Evolutionary conservation across 1,139 yeast genomes (phyloP), one percentile per base, ranked within the genome.

Genomic region (Scheffersomyces titani): DNA sequence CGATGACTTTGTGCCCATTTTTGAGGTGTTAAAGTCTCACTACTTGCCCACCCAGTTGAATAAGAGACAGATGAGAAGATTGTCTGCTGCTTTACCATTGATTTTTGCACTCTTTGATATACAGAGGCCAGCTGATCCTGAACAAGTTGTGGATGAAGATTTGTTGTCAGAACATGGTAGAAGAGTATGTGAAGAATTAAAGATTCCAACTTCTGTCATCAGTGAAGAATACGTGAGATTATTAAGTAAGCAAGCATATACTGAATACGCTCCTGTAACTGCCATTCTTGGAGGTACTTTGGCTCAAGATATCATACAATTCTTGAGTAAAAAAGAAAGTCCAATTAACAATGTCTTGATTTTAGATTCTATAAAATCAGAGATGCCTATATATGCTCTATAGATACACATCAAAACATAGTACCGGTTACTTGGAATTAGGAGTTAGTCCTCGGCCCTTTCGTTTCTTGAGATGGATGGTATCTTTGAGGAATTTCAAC

Each of bases 271-370:
- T 2, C 97, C 98, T 0, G 87, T 89, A 0, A 87, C 97, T 9
- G 97, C 99, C 0, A 84, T 94, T 1, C 67, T 94, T 9, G 99
- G 99, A 9, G 99, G 99, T 0, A 82, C 91, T 3, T 73, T 94
- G 46, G 91, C 97, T 1, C 99, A 94, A 71, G 98, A 94, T 69
- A 89, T 92, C 9, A 89, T 94, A 51, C 96, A 94, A 71, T 86
- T 82, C 55, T 75, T 94, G 57, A 89, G 96, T 54, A 84, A 84
- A 62, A 86, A 88, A 64, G 93, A 90, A 63, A 81, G 87, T 54
- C 97, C 98, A 1, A 80, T 93, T 49, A 93, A 92, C 67, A 94
- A 96, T 70, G 80, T 90, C 53, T 80, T 90, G 63, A 73, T 94
- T 0, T 80, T 92, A 53, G 97, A 93, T 74, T 93, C 94, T 16